Evolutionary conservation across 345 rosid species (phyloP), one percentile per base, ranked within the genome.

Genomic region (Rubroshorea leprosula): DNA sequence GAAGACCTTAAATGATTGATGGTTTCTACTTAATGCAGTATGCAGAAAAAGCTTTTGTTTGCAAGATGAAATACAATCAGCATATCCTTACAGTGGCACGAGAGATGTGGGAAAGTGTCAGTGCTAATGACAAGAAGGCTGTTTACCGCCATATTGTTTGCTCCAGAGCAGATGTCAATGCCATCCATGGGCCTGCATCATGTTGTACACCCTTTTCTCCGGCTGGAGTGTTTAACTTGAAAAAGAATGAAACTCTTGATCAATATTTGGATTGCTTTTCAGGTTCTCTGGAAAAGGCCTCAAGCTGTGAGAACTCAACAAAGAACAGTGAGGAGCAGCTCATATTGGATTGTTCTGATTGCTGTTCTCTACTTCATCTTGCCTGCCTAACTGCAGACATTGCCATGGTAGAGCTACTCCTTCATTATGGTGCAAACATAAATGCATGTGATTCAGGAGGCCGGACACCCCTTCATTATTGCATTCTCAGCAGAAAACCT

Each of bases 311-410:
- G 31, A 58, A 71, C 51, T 61, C 80, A 23, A 54, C 57, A 43
- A 65, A 55, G 44, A 54, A 59, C 20, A 65, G 27, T 24, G 79
- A 72, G 54, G 77, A 72, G 66, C 67, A 56, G 50, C 57, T 66
- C 25, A 58, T 64, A 61, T 68, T 70, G 54, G 85, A 83, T 22
- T 62, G 70, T 50, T 68, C 79, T 44, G 77, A 70, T 45, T 74
- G 78, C 21, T 84, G 88, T 62, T 80, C 88, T 26, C 62, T 87
- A 67, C 90, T 87, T 75, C 95, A 87, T 69, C 82, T 84, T 3
- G 90, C 95, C 58, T 87, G 95, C 72, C 73, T 84, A 61, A 73
- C 72, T 69, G 80, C 90, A 58, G 95, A 84, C 69, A 74, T 82
- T 12, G 86, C 80, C 68, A 84, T 87, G 90, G 86, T 82, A 19